Evolutionary conservation across 768 basidiomycete species (phyloP).

Genomic region (Auriscalpium microsporum): DNA sequence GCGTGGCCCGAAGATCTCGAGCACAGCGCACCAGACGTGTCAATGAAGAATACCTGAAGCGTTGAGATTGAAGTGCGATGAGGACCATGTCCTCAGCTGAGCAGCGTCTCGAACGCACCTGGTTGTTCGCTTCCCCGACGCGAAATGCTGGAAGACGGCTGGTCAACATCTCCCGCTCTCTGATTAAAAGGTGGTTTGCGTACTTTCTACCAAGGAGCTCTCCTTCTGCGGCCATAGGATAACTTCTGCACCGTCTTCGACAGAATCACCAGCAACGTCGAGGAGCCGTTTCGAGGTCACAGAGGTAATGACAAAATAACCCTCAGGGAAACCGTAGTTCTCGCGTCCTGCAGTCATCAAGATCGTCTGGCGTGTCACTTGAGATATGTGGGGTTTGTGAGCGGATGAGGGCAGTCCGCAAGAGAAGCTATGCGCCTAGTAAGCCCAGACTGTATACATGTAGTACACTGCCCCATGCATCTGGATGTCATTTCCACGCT

Average conservation of each 20-base stretch:
- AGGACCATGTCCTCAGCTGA: neutral
- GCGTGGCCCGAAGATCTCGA: constrained; percentile 77
- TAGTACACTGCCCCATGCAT: no score
- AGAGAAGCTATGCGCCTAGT: no score
- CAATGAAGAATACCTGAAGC: constrained; percentile 73
- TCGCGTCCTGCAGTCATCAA: constrained; percentile 1
- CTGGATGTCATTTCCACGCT: no score
- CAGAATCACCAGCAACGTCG: constrained; percentile 45
- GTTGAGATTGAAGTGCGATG: neutral
- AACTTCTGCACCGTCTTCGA: constrained; percentile 55
- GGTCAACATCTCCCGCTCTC: neutral
- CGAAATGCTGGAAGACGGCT: constrained; percentile 43
- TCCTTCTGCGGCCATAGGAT: constrained; percentile 70
- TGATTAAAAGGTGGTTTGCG: constrained; percentile 2
- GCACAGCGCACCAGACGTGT: constrained; percentile 67
- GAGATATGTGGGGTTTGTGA: no score
- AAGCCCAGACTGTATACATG: no score
- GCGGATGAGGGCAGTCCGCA: no score
- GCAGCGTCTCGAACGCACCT: constrained; percentile 33
- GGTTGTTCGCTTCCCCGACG: constrained; percentile 63
- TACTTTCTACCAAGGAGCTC: constrained; percentile 70
- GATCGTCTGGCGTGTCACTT: no score
- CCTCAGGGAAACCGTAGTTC: constrained; percentile 28
- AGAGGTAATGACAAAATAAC: constrained; percentile 58
- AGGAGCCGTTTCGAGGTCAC: constrained; percentile 44